phyloP scores from a whole-genome alignment of 2,329 filamentous ascomycete species.

The Nemania abortiva region DNA sequence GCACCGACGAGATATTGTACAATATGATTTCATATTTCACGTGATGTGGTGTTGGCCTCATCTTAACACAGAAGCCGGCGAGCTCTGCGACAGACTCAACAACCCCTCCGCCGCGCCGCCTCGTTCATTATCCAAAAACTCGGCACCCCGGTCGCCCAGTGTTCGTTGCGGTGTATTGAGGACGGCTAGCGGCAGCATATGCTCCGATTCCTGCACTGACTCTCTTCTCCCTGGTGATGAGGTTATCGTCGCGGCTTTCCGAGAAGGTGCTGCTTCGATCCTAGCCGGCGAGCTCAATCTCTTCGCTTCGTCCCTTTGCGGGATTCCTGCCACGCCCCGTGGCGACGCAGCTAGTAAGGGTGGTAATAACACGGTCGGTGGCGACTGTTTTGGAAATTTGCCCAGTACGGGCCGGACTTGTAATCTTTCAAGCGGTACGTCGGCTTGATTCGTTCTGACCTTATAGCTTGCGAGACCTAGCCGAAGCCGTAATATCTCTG shows the following conservation, averaged over 20 bases:
- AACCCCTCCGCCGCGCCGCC: conserved; percentile 66
- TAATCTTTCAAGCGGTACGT: conserved; percentile 72
- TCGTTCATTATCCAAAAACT: conserved; percentile 59
- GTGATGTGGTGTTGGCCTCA: not conserved
- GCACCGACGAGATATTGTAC: conserved; percentile 28
- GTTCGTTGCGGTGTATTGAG: conserved; percentile 33
- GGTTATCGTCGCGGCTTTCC: conserved; percentile 20
- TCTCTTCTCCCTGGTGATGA: conserved; percentile 26
- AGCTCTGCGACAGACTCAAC: conserved; percentile 59
- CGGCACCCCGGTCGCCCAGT: conserved; percentile 41
- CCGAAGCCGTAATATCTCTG: conserved; percentile 74
- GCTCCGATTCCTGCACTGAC: conserved; percentile 33
- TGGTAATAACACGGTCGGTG: conserved; percentile 21
- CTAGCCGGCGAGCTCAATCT: conserved; percentile 21
- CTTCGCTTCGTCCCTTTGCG: conserved; percentile 10
- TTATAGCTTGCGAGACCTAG: conserved; percentile 81
- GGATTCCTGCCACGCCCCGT: conserved; percentile 1
- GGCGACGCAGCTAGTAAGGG: conserved; percentile 16
- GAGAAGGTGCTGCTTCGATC: not conserved
- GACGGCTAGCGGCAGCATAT: conserved; percentile 28
- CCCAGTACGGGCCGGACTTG: conserved; percentile 55
- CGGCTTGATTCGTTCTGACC: conserved; percentile 77
- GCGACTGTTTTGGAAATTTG: conserved; percentile 1
- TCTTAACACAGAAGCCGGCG: conserved; percentile 33
- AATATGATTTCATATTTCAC: conserved; percentile 9